Conservation (phyloP, 2,329 filamentous ascomycete genomes). For the Penicillium psychrosexuale region DNA sequence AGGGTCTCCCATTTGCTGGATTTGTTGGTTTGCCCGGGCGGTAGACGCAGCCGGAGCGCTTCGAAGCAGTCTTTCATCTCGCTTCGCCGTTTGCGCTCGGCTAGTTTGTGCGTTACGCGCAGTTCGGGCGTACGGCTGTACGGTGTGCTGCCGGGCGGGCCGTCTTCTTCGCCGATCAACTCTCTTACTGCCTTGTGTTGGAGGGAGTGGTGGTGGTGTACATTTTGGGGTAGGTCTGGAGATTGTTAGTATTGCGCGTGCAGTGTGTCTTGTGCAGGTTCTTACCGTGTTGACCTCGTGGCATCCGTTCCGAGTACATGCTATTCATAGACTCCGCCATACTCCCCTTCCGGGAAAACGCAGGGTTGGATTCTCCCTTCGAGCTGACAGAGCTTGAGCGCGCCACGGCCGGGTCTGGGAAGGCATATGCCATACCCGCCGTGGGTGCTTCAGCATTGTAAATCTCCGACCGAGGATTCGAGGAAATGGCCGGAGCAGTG, state of each 20-base stretch:
- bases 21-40: constrained; percentile 49
- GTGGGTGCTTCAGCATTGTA: constrained; percentile 51
- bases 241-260: constrained; percentile 6
- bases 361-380: constrained; percentile 31
- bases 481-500: constrained; percentile 49
- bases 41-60: constrained; percentile 44
- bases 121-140: constrained; percentile 52
- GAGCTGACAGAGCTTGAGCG: constrained; percentile 39
- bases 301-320: constrained; percentile 47
- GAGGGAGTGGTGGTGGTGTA: constrained; percentile 49
- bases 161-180: constrained; percentile 47
- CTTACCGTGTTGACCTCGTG: constrained; percentile 49
- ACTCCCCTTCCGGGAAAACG: constrained; percentile 47
- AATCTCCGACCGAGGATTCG: constrained; percentile 49
- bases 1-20: constrained; percentile 54
- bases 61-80: constrained; percentile 55
- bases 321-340: constrained; percentile 49
- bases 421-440: constrained; percentile 50
- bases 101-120: constrained; percentile 50
- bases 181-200: constrained; percentile 49
- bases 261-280: neutral
- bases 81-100: constrained; percentile 51
- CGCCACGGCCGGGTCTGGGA: constrained; percentile 48
- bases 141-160: constrained; percentile 42
- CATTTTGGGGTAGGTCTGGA: constrained; percentile 46